Evolutionary conservation across 2,329 filamentous ascomycete species (phyloP), one percentile per base, ranked within the genome.

Genomic region (Cadophora gregata): DNA sequence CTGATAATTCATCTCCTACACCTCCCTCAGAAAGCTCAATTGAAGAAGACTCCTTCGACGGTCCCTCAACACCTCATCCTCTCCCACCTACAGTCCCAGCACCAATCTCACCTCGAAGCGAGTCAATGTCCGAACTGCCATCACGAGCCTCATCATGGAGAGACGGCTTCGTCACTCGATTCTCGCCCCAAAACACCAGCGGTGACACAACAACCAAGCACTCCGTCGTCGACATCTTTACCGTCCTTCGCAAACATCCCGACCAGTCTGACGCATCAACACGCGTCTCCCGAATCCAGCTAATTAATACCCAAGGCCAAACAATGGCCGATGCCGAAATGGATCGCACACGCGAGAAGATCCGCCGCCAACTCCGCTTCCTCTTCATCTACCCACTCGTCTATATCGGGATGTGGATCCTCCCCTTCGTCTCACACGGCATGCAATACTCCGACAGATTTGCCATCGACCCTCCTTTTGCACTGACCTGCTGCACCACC

Each of bases 341-440:
- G 71, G 76, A 84, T 9, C 70, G 71, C 3, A 75, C 75, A 1
- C 83, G 87, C 14, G 80, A 83, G 19, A 85, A 84, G 66, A 88
- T 92, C 66, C 84, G 86, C 53, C 85, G 88, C 10, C 90, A 93
- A 73, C 82, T 93, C 1, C 86, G 89, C 36, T 84, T 90, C 33
- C 82, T 93, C 21, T 93, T 94, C 78, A 87, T 93, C 58, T 95
- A 95, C 76, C 92, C 92, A 0, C 76, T 90, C 21, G 84, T 91
- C 4, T 94, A 95, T 77, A 82, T 91, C 24, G 77, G 86, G 4
- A 86, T 92, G 70, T 95, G 92, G 92, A 79, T 90, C 3, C 79
- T 91, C 8, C 91, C 92, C 0, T 92, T 93, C 72, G 79, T 89
- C 1, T 82, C 82, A 1, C 89, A 93, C 75, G 81, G 88, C 59